Percentiles rank a stretch among this genome's conserved stretches.
Evolutionary conservation across 2,329 filamentous ascomycete genomes (phyloP).

Genomic region (Coniella vitis): DNA sequence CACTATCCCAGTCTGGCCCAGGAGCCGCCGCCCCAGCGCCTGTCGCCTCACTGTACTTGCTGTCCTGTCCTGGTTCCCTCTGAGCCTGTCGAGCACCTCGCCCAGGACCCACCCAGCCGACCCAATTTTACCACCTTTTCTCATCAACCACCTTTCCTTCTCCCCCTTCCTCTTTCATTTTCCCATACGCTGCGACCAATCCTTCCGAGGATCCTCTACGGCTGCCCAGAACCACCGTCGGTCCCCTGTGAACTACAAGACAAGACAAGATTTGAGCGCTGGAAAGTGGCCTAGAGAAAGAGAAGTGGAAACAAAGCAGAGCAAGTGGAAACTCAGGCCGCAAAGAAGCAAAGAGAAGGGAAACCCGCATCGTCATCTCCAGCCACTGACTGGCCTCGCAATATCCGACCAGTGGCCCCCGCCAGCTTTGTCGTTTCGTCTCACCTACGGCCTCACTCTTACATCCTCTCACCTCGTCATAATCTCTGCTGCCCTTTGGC

Average conservation of each 20-base stretch:
- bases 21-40: background rate
- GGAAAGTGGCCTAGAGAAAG: background rate
- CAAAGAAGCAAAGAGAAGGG: background rate
- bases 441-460: constrained; percentile 9
- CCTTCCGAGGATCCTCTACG: constrained; percentile 11
- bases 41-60: background rate
- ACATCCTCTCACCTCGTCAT: constrained; percentile 7
- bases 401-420: constrained; percentile 12
- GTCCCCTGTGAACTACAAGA: background rate
- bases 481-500: constrained; percentile 5
- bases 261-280: background rate
- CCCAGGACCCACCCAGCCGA: background rate
- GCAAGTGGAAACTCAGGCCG: background rate
- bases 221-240: constrained; percentile 2
- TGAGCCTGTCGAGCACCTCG: too few species aligned
- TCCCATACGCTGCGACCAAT: constrained; percentile 4
- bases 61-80: background rate
- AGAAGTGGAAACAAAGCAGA: background rate
- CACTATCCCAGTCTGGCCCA: background rate
- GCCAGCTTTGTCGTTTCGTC: constrained; percentile 15
- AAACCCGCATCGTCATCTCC: constrained; percentile 1
- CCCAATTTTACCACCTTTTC: background rate
- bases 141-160: background rate
- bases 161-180: constrained; percentile 2
- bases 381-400: constrained; percentile 3